Base-by-base conservation (phyloP, 257 asterid genomes). In the Knoxia roxburghii region DNA sequence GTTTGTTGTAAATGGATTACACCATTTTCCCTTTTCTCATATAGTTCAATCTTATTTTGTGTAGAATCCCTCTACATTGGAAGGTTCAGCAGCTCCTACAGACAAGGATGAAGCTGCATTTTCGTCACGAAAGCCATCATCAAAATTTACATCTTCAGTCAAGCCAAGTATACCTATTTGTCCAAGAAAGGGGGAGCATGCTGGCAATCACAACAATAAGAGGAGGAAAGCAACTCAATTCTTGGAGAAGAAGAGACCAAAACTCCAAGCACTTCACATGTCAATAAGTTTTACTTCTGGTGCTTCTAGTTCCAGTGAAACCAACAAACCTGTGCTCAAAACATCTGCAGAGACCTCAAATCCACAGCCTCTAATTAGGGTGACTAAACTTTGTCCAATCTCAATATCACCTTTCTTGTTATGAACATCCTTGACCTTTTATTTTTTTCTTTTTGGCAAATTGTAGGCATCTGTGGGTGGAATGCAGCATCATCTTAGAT, bases 261-360 rank as follows among this genome's bases (percentile, higher is more conserved):
- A 64, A 69, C 61, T 78, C 29, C 81, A 80, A 63, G 78, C 97
- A 58, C 85, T 84, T 76, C 94, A 85, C 78, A 75, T 76, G 86
- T 78, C 96, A 61, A 77, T 80, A 68, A 77, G 76, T 50, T 69
- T 76, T 35, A 67, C 72, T 57, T 67, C 87, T 67, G 70, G 71
- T 73, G 70, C 61, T 37, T 71, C 64, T 35, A 79, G 70, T 57
- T 66, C 77, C 53, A 80, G 37, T 30, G 83, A 80, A 64, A 61
- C 62, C 52, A 53, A 64, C 55, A 77, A 80, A 73, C 71, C 82
- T 68, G 81, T 83, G 53, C 72, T 74, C 69, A 78, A 76, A 86
- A 78, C 76, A 78, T 70, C 81, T 59, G 80, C 76, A 73, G 82
- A 72, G 74, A 78, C 81, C 55, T 46, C 39, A 48, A 74, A 71